Evolutionary conservation across 768 basidiomycete species (phyloP), one percentile per base, ranked within the genome.

Genomic region (Lentinula boryana): DNA sequence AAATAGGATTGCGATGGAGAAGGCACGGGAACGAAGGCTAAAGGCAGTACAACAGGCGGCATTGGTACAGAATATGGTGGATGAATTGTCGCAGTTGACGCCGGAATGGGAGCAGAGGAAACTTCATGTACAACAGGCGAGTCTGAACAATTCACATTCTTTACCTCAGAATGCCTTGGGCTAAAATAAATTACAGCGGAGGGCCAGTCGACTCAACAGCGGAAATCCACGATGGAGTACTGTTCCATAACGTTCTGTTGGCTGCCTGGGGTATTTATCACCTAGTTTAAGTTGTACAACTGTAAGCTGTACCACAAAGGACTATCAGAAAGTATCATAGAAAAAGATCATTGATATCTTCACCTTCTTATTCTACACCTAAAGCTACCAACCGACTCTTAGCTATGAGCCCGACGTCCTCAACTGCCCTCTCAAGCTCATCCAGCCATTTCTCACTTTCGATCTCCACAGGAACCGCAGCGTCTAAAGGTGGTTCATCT

Each of bases 361-460:
- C 65, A 69, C 68, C 66, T 68, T 63, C 7, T 65, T 72, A 70
- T 8, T 69, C 66, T 21, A 76, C 72, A 5, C 76, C 78, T 64
- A 88, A 68, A 23, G 78, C 70, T 35, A 66, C 68, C 68, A 91
- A 65, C 60, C 92, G 78, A 66, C 83, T 86, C 73, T 85, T 84
- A 18, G 91, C 94, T 62, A 96, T 95, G 62, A 69, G 72, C 32
- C 88, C 88, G 8, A 95, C 78, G 67, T 92, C 92, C 38, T 68
- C 70, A 27, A 95, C 75, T 0, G 93, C 93, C 60, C 94, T 81
- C 56, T 78, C 72, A 62, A 93, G 74, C 72, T 96, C 94, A 7
- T 66, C 65, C 50, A 61, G 70, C 94, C 94, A 95, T 53, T 71
- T 77, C 4, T 71, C 72, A 23, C 78, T 72, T 5, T 68, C 72